Evolutionary conservation across 2,329 filamentous ascomycete species (phyloP), one percentile per base, ranked within the genome.

Genomic region (Zasmidium angulare): DNA sequence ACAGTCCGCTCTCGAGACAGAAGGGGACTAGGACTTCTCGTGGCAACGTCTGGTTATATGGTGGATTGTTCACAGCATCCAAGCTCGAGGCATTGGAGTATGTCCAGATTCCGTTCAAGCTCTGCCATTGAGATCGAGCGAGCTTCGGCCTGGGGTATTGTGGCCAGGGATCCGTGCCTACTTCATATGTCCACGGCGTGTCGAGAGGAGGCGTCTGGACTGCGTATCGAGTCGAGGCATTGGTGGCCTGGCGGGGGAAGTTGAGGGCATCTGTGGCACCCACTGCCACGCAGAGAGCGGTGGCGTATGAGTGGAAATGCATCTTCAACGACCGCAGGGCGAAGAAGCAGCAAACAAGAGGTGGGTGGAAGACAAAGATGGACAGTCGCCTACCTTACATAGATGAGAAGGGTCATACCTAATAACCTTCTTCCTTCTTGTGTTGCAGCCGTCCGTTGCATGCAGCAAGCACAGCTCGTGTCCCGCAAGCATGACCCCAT

Each of bases 31-130:
- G 66, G 0, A 84, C 80, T 22, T 81, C 72, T 2, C 76, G 68
- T 3, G 70, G 70, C 6, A 82, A 71, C 1, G 68, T 69, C 58
- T 79, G 71, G 1, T 75, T 76, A 58, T 79, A 79, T 0, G 81
- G 80, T 0, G 80, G 81, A 20, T 59, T 70, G 2, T 75, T 65
- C 21, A 78, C 65, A 4, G 76, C 79, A 40, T 73, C 69, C 4
- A 76, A 65, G 31, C 70, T 69, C 0, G 71, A 68, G 0, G 78
- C 78, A 64, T 83, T 72, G 36, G 77, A 57, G 69, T 78, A 85
- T 2, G 80, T 81, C 83, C 83, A 86, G 36, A 86, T 77, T 0
- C 83, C 83, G 59, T 85, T 85, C 20, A 85, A 71, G 46, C 72
- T 83, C 68, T 81, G 70, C 83, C 83, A 86, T 46, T 73, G 67